Conservation (phyloP, 73 alveolate species). For the Paramecium bursaria region DNA sequence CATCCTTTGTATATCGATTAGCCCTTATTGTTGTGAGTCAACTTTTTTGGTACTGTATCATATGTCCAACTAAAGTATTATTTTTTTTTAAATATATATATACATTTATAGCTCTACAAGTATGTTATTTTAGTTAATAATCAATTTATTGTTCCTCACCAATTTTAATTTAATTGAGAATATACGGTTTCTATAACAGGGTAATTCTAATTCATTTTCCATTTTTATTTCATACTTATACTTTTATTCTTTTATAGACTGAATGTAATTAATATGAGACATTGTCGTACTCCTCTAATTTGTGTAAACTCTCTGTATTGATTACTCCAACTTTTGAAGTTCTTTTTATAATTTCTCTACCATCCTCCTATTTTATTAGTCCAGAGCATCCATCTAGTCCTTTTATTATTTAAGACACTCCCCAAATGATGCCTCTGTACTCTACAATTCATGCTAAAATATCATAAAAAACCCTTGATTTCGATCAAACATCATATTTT, state of each 20-base stretch:
- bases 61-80: constrained; percentile 42
- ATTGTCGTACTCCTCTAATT: too few species aligned
- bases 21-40: constrained; percentile 26
- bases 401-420: too few species aligned
- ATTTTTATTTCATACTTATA: constrained; percentile 20
- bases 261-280: not conserved
- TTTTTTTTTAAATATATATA: not conserved
- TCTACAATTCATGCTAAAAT: too few species aligned
- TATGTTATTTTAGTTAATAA: constrained; percentile 10
- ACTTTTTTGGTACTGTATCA: constrained; percentile 47
- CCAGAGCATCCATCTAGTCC: too few species aligned
- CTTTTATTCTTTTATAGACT: not conserved
- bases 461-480: too few species aligned
- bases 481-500: too few species aligned
- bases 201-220: constrained; percentile 36
- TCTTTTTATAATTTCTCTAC: too few species aligned
- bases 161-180: constrained; percentile 7
- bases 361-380: too few species aligned
- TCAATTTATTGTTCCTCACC: constrained; percentile 5
- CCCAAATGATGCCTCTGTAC: too few species aligned
- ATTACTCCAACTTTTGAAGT: too few species aligned
- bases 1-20: constrained; percentile 56
- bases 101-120: constrained; percentile 31
- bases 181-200: constrained; percentile 46
- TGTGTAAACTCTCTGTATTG: too few species aligned